Evolutionary conservation across 2,329 filamentous ascomycete genomes (phyloP).

Genomic region (Meredithiella fracta): DNA sequence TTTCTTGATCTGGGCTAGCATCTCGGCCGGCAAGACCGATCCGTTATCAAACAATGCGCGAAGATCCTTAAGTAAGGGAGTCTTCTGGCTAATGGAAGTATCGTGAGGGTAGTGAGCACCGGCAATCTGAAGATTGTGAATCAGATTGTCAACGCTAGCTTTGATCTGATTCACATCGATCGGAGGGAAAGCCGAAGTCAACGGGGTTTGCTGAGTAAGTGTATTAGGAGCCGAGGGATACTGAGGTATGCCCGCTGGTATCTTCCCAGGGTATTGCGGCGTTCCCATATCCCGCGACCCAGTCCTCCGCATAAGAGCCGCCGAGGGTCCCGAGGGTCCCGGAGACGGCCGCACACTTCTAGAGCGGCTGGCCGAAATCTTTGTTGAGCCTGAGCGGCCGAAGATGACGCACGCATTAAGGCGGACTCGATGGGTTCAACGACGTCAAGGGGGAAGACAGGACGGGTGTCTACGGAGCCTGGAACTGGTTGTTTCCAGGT

Average conservation of each 20-base stretch:
- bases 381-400: constrained; percentile 42
- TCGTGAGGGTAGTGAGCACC: constrained; percentile 65
- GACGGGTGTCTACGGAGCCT: constrained; percentile 78
- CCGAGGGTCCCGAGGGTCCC: constrained; percentile 20
- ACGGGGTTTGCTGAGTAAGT: neutral
- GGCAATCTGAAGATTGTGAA: constrained; percentile 54
- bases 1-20: constrained; percentile 69
- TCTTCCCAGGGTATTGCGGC: neutral
- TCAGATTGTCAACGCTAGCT: constrained; percentile 66
- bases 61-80: constrained; percentile 73
- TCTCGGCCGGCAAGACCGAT: constrained; percentile 61
- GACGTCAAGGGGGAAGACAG: constrained; percentile 76
- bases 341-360: constrained; percentile 23
- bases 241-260: neutral
- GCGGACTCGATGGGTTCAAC: constrained; percentile 89
- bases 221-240: neutral
- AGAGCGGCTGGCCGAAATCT: constrained; percentile 32
- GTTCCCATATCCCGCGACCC: neutral
- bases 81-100: constrained; percentile 55
- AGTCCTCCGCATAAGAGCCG: neutral
- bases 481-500: constrained; percentile 97
- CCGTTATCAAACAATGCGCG: constrained; percentile 58
- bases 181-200: neutral
- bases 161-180: constrained; percentile 60
- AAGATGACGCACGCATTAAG: constrained; percentile 61